Evolutionary conservation across 805 yeast species (phyloP), one percentile per base, ranked within the genome.

Genomic region (Starmerella sirachaensis): DNA sequence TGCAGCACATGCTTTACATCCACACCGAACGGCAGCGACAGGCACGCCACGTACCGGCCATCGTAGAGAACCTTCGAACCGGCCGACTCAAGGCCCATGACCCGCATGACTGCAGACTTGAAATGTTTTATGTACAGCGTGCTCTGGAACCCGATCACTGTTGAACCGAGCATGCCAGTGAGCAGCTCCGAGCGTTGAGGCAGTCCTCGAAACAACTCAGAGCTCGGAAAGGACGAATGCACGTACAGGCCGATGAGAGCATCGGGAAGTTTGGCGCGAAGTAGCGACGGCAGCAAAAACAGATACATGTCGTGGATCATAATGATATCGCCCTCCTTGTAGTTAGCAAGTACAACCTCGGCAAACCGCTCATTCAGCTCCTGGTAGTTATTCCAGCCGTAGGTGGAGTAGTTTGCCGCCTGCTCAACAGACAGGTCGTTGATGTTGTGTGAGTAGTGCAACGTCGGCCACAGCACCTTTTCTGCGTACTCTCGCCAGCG

Each of bases 251-350:
- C 91, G 47, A 86, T 78, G 43, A 65, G 65, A 5, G 82, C 80
- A 40, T 77, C 72, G 2, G 83, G 83, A 34, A 78, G 65, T 51
- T 71, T 74, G 79, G 78, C 76, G 48, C 94, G 69, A 46, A 86
- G 61, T 58, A 86, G 66, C 54, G 79, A 91, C 2, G 96, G 96
- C 41, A 86, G 63, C 30, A 86, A 61, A 45, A 85, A 60, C 43
- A 86, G 62, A 53, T 86, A 83, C 60, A 83, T 85, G 60, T 86
- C 96, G 61, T 86, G 95, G 49, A 86, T 69, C 93, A 94, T 82
- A 40, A 86, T 77, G 27, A 86, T 68, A 57, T 86, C 96, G 24
- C 98, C 99, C 4, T 86, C 83, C 46, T 72, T 61, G 56, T 85
- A 91, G 21, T 81, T 66, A 33, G 70, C 65, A 48, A 74, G 66